phyloP scores from a whole-genome alignment of 2,329 filamentous ascomycete genomes.

The Penicillium hesseltinei region DNA sequence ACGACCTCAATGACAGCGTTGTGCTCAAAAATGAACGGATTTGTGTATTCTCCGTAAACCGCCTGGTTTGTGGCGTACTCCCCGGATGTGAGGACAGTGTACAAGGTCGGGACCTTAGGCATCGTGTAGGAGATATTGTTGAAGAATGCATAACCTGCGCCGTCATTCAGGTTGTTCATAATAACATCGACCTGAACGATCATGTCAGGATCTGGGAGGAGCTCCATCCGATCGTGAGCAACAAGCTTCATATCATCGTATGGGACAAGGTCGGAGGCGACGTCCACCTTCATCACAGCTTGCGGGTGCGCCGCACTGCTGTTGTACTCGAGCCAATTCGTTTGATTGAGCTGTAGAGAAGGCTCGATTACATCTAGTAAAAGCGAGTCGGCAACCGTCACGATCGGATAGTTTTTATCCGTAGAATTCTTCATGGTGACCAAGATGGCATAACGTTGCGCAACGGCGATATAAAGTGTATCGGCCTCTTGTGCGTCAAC shows the following conservation, averaged over 20 bases:
- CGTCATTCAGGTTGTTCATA: conserved; percentile 71
- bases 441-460: conserved; percentile 60
- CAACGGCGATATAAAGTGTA: conserved; percentile 65
- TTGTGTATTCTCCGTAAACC: conserved; percentile 65
- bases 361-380: conserved; percentile 35
- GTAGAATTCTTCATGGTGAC: conserved; percentile 63
- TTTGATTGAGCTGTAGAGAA: conserved; percentile 39
- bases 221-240: conserved; percentile 63
- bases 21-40: conserved; percentile 47
- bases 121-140: conserved; percentile 29
- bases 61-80: conserved; percentile 52
- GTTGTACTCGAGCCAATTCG: conserved; percentile 63
- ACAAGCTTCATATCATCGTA: conserved; percentile 73
- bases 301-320: conserved; percentile 48
- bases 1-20: conserved; percentile 46
- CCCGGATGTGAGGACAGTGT: conserved; percentile 38
- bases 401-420: conserved; percentile 63
- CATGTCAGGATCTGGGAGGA: conserved; percentile 60
- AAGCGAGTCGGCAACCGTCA: conserved; percentile 34
- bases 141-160: conserved; percentile 52
- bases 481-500: conserved; percentile 59
- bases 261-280: conserved; percentile 54
- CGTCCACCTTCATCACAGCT: conserved; percentile 27
- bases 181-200: conserved; percentile 56
- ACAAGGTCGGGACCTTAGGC: conserved; percentile 28